Percentiles rank a stretch among this genome's conserved stretches.
Evolutionary conservation across 2,329 filamentous ascomycete genomes (phyloP).

Genomic region (Fusarium humuli): DNA sequence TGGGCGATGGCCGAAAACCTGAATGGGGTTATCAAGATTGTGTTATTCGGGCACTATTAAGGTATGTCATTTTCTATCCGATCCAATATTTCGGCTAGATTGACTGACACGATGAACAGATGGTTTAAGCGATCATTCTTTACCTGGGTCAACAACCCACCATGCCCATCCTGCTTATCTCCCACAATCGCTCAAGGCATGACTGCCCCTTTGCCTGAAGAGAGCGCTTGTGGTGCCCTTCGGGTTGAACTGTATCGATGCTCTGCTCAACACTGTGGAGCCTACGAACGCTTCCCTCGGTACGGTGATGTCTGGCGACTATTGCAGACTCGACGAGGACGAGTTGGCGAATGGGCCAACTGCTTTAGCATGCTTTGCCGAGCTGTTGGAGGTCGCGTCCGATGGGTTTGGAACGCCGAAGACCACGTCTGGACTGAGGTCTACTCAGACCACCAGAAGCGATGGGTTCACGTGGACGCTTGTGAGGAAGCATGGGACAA

Average conservation of each 20-base stretch:
- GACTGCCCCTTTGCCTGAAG: slow-evolving; percentile 87
- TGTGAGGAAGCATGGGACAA: slow-evolving; percentile 97
- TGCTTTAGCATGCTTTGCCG: slow-evolving; percentile 99
- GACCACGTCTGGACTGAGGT: slow-evolving; percentile 99
- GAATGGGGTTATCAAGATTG: slow-evolving; percentile 99
- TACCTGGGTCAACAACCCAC: slow-evolving; percentile 95
- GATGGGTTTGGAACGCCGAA: slow-evolving; percentile 98
- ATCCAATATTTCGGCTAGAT: background rate
- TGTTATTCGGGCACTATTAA: slow-evolving; percentile 86
- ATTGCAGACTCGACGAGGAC: slow-evolving; percentile 85
- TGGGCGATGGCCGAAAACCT: slow-evolving; percentile 81
- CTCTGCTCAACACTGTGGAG: slow-evolving; percentile 77
- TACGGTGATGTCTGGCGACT: slow-evolving; percentile 96
- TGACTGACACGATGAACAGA: slow-evolving; percentile 44
- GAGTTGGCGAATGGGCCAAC: slow-evolving; percentile 96
- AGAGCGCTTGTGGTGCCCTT: slow-evolving; percentile 86
- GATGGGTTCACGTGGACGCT: slow-evolving; percentile 96
- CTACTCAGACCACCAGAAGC: slow-evolving; percentile 91
- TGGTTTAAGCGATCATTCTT: slow-evolving; percentile 99
- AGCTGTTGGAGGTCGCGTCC: slow-evolving; percentile 87
- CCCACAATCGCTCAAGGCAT: slow-evolving; percentile 86
- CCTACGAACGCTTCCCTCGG: slow-evolving; percentile 89
- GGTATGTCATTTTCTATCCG: slow-evolving; percentile 62
- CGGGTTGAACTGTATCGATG: slow-evolving; percentile 93
- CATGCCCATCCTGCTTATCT: slow-evolving; percentile 82